Conservation (phyloP, 768 basidiomycete genomes). For the Dacryopinax spathularia region DNA sequence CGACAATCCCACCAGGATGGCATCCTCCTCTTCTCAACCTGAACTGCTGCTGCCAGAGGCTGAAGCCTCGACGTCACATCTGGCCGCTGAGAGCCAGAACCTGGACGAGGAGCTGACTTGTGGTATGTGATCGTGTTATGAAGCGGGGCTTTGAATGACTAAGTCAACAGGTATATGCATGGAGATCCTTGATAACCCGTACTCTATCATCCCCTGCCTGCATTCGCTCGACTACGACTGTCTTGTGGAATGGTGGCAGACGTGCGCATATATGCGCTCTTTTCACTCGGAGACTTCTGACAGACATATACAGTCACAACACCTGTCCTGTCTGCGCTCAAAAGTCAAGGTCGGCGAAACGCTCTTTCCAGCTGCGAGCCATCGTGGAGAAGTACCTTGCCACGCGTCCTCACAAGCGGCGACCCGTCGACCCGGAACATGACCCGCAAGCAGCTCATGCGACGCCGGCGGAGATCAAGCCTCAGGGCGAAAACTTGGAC, state of each 20-base stretch:
- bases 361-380: not conserved
- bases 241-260: constrained; percentile 8
- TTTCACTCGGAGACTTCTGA: not conserved
- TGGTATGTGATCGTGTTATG: not conserved
- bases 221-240: constrained; percentile 10
- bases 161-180: constrained; percentile 9
- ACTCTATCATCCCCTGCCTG: constrained; percentile 9
- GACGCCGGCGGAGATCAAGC: not conserved
- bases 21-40: too few relatives aligned
- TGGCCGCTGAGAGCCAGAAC: too few relatives aligned
- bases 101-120: not conserved
- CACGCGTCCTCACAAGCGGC: not conserved
- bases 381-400: not conserved
- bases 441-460: not conserved
- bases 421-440: not conserved
- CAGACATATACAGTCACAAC: not conserved
- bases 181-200: constrained; percentile 8
- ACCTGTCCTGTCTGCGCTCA: not conserved
- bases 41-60: too few relatives aligned
- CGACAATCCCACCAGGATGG: too few relatives aligned
- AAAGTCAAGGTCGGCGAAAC: not conserved
- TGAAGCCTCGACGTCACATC: too few relatives aligned
- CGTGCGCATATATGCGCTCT: not conserved
- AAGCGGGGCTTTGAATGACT: constrained; percentile 1
- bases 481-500: not conserved